Base-by-base conservation (phyloP, 176 grass and related monocot genomes). In the Hyparrhenia diplandra region DNA sequence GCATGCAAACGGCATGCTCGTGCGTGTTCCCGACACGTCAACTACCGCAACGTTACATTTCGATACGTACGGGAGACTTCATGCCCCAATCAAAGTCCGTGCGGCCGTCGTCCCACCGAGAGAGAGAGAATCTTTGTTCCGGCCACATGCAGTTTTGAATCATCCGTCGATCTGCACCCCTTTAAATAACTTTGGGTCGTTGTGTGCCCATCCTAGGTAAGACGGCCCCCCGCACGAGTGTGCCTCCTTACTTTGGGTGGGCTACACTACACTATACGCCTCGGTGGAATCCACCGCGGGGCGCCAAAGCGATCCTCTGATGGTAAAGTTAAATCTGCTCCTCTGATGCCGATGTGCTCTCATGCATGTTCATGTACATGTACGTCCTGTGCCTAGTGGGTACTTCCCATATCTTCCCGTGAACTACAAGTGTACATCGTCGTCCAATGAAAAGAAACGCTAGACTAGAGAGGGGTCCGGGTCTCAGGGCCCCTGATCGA, bases 201-300 rank as follows among this genome's bases (percentile, higher is more conserved):
- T 8, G 30, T 66, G 62, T 18, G 49, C 18, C 49, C 49, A 59
- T 12, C 55, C n/a, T 11, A 41, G 10, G 36, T 10, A 57, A 57
- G 54, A 8, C 30, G 30, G 32, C 64, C 32, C 16, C 64, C 31
- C 31, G 64, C 3, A 31, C 67, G 7, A 42, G 37, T 1, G 21
- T 37, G 66, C 13, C 36, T n/a, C 21, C 5, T 69, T 37, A 20
- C 67, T 42, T 42, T 69, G 35, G 35, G 35, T 5, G 36, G 37
- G 21, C 1, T 69, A 69, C 66, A 41, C 35, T 18, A 5, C 65
- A 5, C 37, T n/a, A n/a, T n/a, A n/a, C n/a, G 10, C 10, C 36
- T 41, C 36, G 36, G 67, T 69, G 67, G 67, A 69, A 69, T 69
- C 67, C 67, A 69, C 67, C n/a, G n/a, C 36, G 67, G 37, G 23